phyloP scores from a whole-genome alignment of 257 asterid species.

The Voacanga thouarsii region DNA sequence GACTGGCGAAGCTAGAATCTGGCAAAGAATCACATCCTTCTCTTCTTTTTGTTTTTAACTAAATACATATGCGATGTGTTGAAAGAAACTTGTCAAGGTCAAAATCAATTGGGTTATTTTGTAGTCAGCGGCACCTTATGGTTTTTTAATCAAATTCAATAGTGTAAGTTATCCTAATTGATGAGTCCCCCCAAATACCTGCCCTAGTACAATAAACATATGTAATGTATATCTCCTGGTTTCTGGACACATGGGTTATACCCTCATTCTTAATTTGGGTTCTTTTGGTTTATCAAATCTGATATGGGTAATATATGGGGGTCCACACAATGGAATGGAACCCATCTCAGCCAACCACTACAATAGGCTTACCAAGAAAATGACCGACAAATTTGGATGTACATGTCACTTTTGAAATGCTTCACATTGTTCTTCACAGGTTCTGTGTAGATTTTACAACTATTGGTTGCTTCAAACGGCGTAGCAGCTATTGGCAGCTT shows the following conservation, averaged over 20 bases:
- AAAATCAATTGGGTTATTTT: no score
- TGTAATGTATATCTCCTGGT: background rate
- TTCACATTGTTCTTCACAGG: background rate
- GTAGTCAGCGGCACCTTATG: no score
- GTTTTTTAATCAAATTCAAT: background rate
- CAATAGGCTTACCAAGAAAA: background rate
- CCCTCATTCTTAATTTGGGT: background rate
- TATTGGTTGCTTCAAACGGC: background rate
- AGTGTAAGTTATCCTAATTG: background rate
- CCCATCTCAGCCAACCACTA: background rate
- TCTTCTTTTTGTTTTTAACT: background rate
- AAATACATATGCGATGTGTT: background rate
- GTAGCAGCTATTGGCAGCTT: background rate
- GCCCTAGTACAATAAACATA: background rate
- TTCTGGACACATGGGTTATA: background rate
- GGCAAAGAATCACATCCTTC: background rate
- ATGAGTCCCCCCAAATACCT: no score
- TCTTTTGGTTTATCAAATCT: background rate
- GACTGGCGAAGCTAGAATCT: background rate
- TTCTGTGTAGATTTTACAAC: background rate
- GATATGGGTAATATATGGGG: background rate
- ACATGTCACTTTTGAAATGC: background rate
- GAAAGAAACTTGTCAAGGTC: background rate
- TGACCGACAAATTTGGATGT: background rate
- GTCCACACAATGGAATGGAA: background rate